Percentiles rank a stretch among this genome's conserved stretches.
These are phyloP conservation scores for Clavulina sp. DNA, from an alignment of 768 basidiomycete species.

Conservation along the genomic window DNA sequence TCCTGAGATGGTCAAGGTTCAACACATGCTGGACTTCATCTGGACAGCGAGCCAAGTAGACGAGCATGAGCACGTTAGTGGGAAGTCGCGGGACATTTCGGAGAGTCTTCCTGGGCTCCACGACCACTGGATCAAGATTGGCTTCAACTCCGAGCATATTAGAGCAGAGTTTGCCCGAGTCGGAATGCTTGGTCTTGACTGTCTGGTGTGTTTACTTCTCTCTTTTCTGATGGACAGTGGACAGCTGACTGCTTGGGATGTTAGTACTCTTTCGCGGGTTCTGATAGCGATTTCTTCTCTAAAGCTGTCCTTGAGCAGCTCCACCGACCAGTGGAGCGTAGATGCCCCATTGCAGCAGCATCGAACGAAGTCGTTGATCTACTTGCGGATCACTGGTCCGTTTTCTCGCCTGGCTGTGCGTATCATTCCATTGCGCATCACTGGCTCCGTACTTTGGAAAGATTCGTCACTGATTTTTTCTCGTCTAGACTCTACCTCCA, in stretches of 20 bases:
- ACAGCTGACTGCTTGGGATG: neutral
- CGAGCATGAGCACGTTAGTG: conserved; percentile 28
- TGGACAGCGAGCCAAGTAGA: conserved; percentile 46
- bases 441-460: neutral
- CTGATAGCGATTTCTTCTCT: conserved; percentile 53
- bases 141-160: conserved; percentile 60
- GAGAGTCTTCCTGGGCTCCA: neutral
- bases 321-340: conserved; percentile 49
- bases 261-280: conserved; percentile 50
- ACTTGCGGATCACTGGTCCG: conserved; percentile 69
- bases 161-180: conserved; percentile 59
- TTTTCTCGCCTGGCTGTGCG: conserved; percentile 72
- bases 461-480: conserved; percentile 3
- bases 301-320: conserved; percentile 68
- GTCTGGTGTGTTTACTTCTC: conserved; percentile 35
- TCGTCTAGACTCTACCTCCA: conserved; percentile 51
- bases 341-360: conserved; percentile 68
- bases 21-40: conserved; percentile 39
- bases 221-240: neutral
- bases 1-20: conserved; percentile 26
- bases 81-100: neutral
- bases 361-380: conserved; percentile 77
- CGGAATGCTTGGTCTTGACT: conserved; percentile 68
- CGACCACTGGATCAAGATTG: conserved; percentile 56
- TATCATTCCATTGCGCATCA: too few relatives aligned